Evolutionary conservation across 768 basidiomycete genomes (phyloP).

Genomic region (Tephrocybe rancida): DNA sequence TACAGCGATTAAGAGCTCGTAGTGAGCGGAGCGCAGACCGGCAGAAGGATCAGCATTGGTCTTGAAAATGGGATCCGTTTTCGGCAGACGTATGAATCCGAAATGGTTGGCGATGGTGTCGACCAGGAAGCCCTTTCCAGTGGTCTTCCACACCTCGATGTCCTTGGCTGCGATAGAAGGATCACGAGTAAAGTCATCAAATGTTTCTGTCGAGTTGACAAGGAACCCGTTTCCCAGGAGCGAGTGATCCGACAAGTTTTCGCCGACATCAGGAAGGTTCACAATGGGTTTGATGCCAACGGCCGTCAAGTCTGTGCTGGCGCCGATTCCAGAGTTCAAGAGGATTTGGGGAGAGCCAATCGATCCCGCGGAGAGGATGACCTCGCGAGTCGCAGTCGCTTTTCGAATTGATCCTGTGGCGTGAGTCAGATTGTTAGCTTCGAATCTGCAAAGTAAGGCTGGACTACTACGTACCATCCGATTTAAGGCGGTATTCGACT

Average conservation of each 20-base stretch:
- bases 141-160: conserved; percentile 1
- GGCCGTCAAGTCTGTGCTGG: conserved; percentile 13
- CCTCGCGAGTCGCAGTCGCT: conserved; percentile 30
- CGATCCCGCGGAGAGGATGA: conserved; percentile 37
- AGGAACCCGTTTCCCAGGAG: conserved; percentile 17
- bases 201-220: conserved; percentile 12
- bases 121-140: conserved; percentile 8
- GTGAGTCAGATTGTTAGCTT: neutral
- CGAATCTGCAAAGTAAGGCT: neutral
- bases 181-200: conserved; percentile 7
- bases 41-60: conserved; percentile 26
- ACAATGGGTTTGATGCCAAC: conserved; percentile 26
- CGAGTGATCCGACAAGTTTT: conserved; percentile 38
- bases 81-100: conserved; percentile 24
- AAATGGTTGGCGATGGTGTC: conserved; percentile 21
- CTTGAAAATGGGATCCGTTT: conserved; percentile 21
- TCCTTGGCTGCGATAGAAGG: conserved; percentile 3
- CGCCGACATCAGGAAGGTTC: conserved; percentile 36
- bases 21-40: conserved; percentile 22
- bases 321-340: conserved; percentile 35
- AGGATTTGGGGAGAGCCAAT: conserved; percentile 32
- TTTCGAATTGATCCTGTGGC: conserved; percentile 7
- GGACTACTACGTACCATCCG: neutral
- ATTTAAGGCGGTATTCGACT: conserved; percentile 16
- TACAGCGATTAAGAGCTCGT: conserved; percentile 13